Percentiles rank a stretch among this genome's conserved stretches.
These are phyloP conservation scores for Russula ochroleuca DNA, from an alignment of 768 basidiomycete genomes.

Conservation along the genomic window DNA sequence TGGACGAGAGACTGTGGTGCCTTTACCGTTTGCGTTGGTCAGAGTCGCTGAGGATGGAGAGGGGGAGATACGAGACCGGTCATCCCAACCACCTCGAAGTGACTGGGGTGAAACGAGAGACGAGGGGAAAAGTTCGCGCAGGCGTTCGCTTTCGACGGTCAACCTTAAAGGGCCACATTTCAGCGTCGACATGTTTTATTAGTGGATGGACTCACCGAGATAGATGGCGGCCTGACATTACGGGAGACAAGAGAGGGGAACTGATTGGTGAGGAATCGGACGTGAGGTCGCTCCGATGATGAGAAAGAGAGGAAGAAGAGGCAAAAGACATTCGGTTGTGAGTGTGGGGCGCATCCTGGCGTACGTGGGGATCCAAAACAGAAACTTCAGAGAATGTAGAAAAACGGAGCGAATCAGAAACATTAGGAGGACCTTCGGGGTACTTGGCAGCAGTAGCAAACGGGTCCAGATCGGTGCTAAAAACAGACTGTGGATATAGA, in stretches of 20 bases:
- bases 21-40: constrained; percentile 3
- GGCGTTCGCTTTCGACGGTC: constrained; percentile 25
- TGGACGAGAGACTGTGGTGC: neutral
- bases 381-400: constrained; percentile 55
- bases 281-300: constrained; percentile 29
- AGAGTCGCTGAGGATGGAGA: constrained; percentile 27
- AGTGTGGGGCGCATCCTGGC: constrained; percentile 37
- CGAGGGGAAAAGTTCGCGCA: constrained; percentile 10
- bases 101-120: constrained; percentile 18
- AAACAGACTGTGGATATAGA: constrained; percentile 44
- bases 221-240: constrained; percentile 8
- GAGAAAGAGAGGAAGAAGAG: constrained; percentile 56
- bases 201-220: constrained; percentile 19
- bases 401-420: constrained; percentile 44
- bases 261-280: constrained; percentile 21
- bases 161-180: constrained; percentile 7
- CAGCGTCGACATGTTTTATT: neutral
- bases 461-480: constrained; percentile 62
- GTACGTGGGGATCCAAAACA: constrained; percentile 41
- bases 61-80: constrained; percentile 8
- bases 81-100: constrained; percentile 2
- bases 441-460: constrained; percentile 53
- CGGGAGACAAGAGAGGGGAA: constrained; percentile 21
- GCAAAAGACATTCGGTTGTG: constrained; percentile 50
- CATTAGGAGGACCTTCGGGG: constrained; percentile 37